These are phyloP conservation scores for Panicum hallii DNA, from an alignment of 202 grass and related monocot species.

Conservation along the genomic window DNA sequence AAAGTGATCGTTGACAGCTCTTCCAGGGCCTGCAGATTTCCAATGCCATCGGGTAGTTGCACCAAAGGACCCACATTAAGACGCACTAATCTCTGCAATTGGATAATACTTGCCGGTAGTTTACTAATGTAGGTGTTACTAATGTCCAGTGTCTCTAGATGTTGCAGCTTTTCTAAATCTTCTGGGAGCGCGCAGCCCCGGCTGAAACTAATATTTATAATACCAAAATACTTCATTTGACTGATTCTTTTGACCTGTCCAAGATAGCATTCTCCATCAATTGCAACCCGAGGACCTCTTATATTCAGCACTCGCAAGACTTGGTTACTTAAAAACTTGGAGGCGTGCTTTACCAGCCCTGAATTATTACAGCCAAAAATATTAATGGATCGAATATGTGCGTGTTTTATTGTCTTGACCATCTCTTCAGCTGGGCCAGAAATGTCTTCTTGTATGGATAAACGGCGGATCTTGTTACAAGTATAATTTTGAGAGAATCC, in stretches of 20 bases:
- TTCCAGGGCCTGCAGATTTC: background rate
- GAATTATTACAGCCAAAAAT: background rate
- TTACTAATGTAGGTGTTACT: fast-evolving
- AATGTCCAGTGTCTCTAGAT: constrained; percentile 31
- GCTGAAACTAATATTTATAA: background rate
- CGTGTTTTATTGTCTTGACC: background rate
- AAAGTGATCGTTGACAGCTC: background rate
- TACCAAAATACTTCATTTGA: constrained; percentile 14
- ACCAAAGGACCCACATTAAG: fast-evolving
- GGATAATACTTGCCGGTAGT: constrained; percentile 12
- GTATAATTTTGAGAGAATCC: background rate
- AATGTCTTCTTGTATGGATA: background rate
- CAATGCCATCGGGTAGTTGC: background rate
- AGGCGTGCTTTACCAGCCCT: background rate
- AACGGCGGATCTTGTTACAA: constrained; percentile 3
- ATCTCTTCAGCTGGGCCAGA: background rate
- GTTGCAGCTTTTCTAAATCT: background rate
- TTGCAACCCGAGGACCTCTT: fast-evolving
- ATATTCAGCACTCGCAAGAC: constrained; percentile 15
- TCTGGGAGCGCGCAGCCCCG: background rate
- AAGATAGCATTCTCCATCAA: background rate
- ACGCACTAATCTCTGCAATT: constrained; percentile 10
- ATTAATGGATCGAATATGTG: background rate
- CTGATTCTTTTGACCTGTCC: background rate
- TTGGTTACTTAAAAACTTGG: background rate